Evolutionary conservation across 176 grass and related monocot genomes (phyloP).

Genomic region (Cymbopogon citratus): DNA sequence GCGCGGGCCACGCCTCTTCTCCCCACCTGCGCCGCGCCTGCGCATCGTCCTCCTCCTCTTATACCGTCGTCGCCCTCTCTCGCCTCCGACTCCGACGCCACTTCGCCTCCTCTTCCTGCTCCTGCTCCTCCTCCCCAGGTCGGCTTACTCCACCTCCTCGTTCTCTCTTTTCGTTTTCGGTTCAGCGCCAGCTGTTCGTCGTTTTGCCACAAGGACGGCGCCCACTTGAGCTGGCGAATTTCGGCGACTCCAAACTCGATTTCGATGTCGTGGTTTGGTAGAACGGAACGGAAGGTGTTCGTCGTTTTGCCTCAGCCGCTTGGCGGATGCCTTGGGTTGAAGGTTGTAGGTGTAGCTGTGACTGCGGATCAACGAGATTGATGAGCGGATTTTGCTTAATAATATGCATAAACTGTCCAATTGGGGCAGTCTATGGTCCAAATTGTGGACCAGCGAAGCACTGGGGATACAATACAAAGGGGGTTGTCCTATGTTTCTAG

Average conservation of each 20-base stretch:
- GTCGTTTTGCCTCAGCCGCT: conserved; percentile 7
- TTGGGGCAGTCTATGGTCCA: background rate
- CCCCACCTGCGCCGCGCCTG: conserved; percentile 18
- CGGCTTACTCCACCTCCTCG: background rate
- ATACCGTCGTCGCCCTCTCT: background rate
- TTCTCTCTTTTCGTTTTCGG: background rate
- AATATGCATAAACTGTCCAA: background rate
- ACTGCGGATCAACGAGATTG: background rate
- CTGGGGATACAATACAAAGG: background rate
- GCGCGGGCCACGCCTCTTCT: conserved; percentile 20
- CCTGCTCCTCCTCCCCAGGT: conserved; percentile 29
- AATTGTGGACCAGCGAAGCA: background rate
- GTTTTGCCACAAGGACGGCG: background rate
- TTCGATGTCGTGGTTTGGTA: background rate
- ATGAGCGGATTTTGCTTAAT: background rate
- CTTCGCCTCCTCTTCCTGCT: background rate
- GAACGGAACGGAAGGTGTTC: conserved; percentile 4
- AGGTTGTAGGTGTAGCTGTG: no score
- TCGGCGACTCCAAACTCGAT: background rate
- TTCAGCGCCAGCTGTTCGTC: conserved; percentile 17
- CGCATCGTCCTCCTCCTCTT: background rate
- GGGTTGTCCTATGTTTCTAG: background rate
- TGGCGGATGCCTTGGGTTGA: background rate
- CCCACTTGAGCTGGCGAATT: background rate
- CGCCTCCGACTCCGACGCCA: conserved; percentile 26